These are phyloP conservation scores for Leishmania turanica DNA, from an alignment of 208 protist species.

Conservation along the genomic window DNA sequence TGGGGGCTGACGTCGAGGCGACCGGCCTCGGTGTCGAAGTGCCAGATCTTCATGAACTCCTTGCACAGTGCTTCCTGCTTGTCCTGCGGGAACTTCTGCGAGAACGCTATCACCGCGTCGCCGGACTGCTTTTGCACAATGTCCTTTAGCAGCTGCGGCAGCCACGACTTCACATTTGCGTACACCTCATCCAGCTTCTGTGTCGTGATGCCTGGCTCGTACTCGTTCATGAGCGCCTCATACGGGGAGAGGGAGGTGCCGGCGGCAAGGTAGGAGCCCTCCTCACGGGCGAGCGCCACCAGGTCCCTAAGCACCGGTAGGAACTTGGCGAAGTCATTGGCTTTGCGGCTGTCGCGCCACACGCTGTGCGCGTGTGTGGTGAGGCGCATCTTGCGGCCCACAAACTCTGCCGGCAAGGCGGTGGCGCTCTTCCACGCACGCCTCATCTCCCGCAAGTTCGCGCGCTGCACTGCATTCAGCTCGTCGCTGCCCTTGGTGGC, in stretches of 20 bases:
- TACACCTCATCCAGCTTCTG: constrained; percentile 71
- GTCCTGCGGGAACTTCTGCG: constrained; percentile 44
- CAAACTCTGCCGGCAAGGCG: constrained; percentile 58
- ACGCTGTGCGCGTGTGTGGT: constrained; percentile 58
- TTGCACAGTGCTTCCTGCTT: constrained; percentile 65
- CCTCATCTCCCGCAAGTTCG: constrained; percentile 78
- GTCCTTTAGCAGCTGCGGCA: constrained; percentile 73
- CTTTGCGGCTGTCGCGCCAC: constrained; percentile 67
- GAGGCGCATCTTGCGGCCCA: constrained; percentile 52
- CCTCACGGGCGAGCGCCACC: constrained; percentile 69
- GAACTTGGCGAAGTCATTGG: constrained; percentile 75
- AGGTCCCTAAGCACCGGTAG: constrained; percentile 77
- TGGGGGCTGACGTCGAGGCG: constrained; percentile 88
- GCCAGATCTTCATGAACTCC: constrained; percentile 63
- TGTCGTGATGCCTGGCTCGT: constrained; percentile 81
- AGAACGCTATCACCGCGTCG: constrained; percentile 29
- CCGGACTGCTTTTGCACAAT: constrained; percentile 58
- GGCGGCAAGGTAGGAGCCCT: constrained; percentile 53
- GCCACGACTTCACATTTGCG: constrained; percentile 72
- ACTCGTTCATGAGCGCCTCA: constrained; percentile 81
- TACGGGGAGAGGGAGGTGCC: constrained; percentile 55
- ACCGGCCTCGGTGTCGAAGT: constrained; percentile 83
- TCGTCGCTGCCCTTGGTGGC: constrained; percentile 21
- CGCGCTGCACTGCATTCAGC: constrained; percentile 49
- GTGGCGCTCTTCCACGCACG: constrained; percentile 41